Percentiles rank a stretch among this genome's conserved stretches.
Conservation (phyloP, 345 rosid genomes). For the Camelina sativa region DNA sequence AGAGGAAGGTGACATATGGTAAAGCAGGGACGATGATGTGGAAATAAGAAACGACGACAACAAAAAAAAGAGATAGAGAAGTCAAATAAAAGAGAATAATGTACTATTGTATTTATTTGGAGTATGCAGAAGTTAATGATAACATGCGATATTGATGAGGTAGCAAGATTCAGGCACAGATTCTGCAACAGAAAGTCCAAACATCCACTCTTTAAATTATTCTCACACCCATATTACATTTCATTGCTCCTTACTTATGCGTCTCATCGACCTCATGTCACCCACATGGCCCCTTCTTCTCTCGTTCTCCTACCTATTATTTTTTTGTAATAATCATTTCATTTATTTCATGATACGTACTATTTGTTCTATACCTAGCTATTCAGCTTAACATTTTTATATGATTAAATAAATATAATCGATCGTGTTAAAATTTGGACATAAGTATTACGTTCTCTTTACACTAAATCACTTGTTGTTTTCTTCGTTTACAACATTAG, state of each 20-base stretch:
- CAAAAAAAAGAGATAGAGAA: constrained; percentile 5
- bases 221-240: constrained; percentile 40
- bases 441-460: background rate
- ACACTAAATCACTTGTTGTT: background rate
- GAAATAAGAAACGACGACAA: constrained; percentile 40
- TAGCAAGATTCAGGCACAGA: constrained; percentile 57
- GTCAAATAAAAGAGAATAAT: constrained; percentile 43
- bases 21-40: constrained; percentile 41
- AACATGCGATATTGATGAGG: constrained; percentile 45
- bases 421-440: background rate
- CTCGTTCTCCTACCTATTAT: background rate
- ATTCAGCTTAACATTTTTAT: background rate
- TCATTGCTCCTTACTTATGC: constrained; percentile 30
- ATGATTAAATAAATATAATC: background rate
- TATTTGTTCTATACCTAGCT: no score
- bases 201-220: constrained; percentile 36
- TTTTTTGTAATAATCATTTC: background rate
- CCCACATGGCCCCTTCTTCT: constrained; percentile 28
- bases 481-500: background rate
- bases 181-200: constrained; percentile 48
- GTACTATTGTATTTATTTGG: constrained; percentile 38
- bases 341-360: background rate
- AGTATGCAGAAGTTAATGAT: constrained; percentile 26
- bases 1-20: constrained; percentile 40
- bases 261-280: constrained; percentile 41